These are phyloP conservation scores for Brasilioporus rufonigricans DNA, from an alignment of 768 basidiomycete species.

Conservation along the genomic window DNA sequence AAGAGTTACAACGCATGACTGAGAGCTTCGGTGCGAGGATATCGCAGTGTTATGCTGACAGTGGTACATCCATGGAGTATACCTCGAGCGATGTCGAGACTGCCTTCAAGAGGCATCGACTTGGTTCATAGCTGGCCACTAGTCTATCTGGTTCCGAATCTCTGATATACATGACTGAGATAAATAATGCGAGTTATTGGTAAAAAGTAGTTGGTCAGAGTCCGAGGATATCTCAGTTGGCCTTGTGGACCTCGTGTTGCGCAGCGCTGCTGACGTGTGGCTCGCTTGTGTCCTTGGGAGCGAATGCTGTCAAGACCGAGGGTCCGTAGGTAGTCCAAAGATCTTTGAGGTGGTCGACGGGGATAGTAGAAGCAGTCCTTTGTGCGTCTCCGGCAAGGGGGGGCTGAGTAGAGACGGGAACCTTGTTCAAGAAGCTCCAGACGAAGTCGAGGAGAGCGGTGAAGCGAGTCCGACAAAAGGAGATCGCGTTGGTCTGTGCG, in stretches of 20 bases:
- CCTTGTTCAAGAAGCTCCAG: conserved; percentile 44
- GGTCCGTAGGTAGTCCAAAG: conserved; percentile 45
- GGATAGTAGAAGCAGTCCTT: not conserved
- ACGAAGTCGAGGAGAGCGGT: conserved; percentile 47
- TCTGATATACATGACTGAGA: conserved; percentile 7
- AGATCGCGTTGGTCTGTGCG: conserved; percentile 50
- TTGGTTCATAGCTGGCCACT: conserved; percentile 19
- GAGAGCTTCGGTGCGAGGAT: conserved; percentile 68
- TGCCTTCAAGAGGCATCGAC: conserved; percentile 68
- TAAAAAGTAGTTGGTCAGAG: not conserved
- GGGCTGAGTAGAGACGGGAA: conserved; percentile 21
- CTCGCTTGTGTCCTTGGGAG: conserved; percentile 14
- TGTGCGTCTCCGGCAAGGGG: conserved; percentile 24
- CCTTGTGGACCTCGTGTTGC: not conserved
- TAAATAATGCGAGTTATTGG: not conserved
- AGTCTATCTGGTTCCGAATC: conserved; percentile 5
- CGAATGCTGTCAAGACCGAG: conserved; percentile 33
- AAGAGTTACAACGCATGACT: conserved; percentile 73
- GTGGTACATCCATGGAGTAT: conserved; percentile 73
- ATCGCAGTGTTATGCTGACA: conserved; percentile 75
- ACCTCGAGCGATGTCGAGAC: conserved; percentile 69
- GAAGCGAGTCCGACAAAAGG: conserved; percentile 55
- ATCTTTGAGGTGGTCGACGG: conserved; percentile 34
- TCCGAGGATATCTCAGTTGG: conserved; percentile 12
- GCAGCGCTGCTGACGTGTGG: conserved; percentile 8